Percentiles rank a stretch among this genome's conserved stretches.
phyloP scores from a whole-genome alignment of 345 rosid genomes.

The Hibiscus syriacus region DNA sequence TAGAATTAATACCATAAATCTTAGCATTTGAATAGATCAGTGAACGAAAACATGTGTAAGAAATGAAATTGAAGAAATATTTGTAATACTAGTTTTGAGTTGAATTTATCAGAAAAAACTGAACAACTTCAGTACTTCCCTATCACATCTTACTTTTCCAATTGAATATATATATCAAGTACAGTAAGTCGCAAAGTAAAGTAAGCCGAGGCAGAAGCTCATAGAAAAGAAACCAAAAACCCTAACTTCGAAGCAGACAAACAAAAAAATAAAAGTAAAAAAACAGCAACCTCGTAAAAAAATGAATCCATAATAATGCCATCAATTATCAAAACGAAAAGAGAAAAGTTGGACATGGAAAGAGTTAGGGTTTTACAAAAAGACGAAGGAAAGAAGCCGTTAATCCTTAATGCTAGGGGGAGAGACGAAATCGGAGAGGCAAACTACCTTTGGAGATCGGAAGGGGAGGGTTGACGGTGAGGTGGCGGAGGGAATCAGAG shows the following conservation, averaged over 20 bases:
- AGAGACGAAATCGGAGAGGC: background rate
- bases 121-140: background rate
- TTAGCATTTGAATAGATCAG: background rate
- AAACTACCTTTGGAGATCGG: constrained; percentile 72
- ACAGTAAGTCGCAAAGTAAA: background rate
- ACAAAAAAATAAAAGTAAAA: too few relatives aligned
- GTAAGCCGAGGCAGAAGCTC: background rate
- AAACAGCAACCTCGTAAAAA: background rate
- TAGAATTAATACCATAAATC: background rate
- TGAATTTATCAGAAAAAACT: background rate
- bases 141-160: background rate
- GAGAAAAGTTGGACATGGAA: background rate
- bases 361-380: constrained; percentile 11
- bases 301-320: background rate
- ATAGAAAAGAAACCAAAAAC: constrained; percentile 4
- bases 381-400: background rate
- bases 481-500: constrained; percentile 42
- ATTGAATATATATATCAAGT: background rate
- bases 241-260: constrained; percentile 8
- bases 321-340: background rate
- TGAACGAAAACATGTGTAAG: background rate
- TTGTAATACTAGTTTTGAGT: background rate
- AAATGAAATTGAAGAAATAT: background rate
- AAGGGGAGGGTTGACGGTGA: constrained; percentile 56
- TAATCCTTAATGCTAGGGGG: background rate